A percentile compares a stretch with the other conserved stretches of the same genome.
Evolutionary conservation across 257 asterid genomes (phyloP).

Genomic region (Solanum chmielewskii): DNA sequence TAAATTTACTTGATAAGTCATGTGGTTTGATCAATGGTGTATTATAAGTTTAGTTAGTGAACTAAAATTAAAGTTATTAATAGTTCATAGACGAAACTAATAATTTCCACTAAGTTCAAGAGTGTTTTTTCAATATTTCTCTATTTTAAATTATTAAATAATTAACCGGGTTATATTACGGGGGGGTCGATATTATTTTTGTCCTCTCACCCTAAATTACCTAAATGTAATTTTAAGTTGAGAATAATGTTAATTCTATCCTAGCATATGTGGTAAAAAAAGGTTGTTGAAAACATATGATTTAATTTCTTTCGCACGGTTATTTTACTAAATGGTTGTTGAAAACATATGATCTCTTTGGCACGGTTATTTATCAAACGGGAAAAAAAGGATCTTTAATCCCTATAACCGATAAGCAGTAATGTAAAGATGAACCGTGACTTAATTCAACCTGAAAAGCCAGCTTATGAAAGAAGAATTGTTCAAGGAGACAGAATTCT

Average conservation of each 20-base stretch:
- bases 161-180: background rate
- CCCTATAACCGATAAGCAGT: background rate
- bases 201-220: background rate
- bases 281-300: background rate
- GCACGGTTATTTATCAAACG: background rate
- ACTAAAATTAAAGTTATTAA: no score
- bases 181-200: background rate
- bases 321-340: background rate
- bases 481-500: accelerated
- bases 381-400: background rate
- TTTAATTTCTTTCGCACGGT: background rate
- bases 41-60: background rate
- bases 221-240: background rate
- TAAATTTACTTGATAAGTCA: no score
- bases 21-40: background rate
- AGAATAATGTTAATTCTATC: background rate
- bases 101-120: no score
- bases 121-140: no score
- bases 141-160: background rate
- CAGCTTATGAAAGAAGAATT: no score
- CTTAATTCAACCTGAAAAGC: no score
- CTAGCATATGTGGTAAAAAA: background rate
- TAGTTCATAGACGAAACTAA: no score
- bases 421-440: no score
- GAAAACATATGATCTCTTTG: background rate